These are phyloP conservation scores for Cladobotryum protrusum DNA, from an alignment of 2,329 filamentous ascomycete genomes.

Conservation along the genomic window DNA sequence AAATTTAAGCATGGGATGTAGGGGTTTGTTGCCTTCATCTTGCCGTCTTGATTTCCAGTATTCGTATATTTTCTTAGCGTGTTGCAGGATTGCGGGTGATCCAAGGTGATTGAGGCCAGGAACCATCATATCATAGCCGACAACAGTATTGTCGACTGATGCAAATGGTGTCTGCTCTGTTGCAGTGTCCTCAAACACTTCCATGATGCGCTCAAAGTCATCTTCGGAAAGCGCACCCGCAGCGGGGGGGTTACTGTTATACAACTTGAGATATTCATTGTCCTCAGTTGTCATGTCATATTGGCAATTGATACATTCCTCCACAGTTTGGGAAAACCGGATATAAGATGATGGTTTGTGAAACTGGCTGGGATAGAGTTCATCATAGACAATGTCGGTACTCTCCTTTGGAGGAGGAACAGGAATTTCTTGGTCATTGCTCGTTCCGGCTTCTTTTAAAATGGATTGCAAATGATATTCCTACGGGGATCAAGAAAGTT, in stretches of 20 bases:
- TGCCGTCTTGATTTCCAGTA: constrained; percentile 76
- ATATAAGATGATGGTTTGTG: constrained; percentile 88
- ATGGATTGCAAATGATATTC: constrained; percentile 94
- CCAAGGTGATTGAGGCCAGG: constrained; percentile 53
- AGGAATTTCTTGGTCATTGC: constrained; percentile 56
- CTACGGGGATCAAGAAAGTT: constrained; percentile 40
- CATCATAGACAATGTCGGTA: constrained; percentile 69
- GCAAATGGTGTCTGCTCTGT: constrained; percentile 81
- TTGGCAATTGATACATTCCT: constrained; percentile 82
- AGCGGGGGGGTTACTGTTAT: constrained; percentile 70
- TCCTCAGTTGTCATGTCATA: constrained; percentile 97
- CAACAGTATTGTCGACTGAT: constrained; percentile 79
- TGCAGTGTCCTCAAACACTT: constrained; percentile 86
- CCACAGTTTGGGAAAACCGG: constrained; percentile 94
- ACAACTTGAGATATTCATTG: constrained; percentile 72
- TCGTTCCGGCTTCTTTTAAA: constrained; percentile 49
- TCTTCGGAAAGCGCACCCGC: constrained; percentile 71
- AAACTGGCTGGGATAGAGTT: constrained; percentile 74
- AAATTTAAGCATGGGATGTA: constrained; percentile 81
- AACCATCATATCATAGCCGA: constrained; percentile 71
- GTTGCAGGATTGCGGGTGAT: constrained; percentile 42
- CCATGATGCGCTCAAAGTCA: constrained; percentile 90
- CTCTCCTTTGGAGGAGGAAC: constrained; percentile 60
- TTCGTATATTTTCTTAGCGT: constrained; percentile 76
- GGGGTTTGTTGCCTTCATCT: constrained; percentile 59